Conservation (phyloP, 495 filamentous ascomycete species). For the Daldinia loculata region DNA sequence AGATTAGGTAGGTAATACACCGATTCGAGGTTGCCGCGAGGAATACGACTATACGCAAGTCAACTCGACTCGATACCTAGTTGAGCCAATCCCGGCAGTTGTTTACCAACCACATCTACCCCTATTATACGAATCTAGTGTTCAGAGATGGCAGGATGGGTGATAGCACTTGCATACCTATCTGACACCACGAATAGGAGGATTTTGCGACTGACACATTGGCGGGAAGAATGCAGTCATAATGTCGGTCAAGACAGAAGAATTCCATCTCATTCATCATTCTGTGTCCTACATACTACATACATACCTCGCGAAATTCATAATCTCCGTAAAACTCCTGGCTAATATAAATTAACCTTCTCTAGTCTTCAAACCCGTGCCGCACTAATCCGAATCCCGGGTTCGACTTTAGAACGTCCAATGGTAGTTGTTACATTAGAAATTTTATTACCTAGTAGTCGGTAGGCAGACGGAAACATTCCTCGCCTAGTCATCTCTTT, state of each 20-base stretch:
- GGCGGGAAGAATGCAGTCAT: constrained; percentile 3
- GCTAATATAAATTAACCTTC: not conserved
- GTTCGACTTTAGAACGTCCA: not conserved
- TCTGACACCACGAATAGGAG: not conserved
- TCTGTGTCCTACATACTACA: too few relatives aligned
- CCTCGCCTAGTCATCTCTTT: not conserved
- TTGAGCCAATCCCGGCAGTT: not conserved
- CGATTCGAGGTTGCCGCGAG: not conserved
- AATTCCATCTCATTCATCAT: not conserved
- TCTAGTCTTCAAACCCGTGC: not conserved
- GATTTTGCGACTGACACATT: not conserved
- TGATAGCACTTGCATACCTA: not conserved
- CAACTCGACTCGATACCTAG: constrained; percentile 2
- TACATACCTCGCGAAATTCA: too few relatives aligned
- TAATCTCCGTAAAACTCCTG: too few relatives aligned
- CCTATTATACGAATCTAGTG: constrained; percentile 14
- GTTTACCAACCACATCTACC: constrained; percentile 13
- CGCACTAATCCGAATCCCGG: not conserved
- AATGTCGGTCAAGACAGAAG: constrained; percentile 33
- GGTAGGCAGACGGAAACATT: not conserved
- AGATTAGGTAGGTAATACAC: too few relatives aligned
- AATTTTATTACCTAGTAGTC: not conserved
- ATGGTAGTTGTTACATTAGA: not conserved
- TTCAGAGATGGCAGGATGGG: not conserved
- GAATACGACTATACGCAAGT: constrained; percentile 13